Conservation (phyloP, 345 rosid species). For the thale cress (Arabidopsis thaliana) region DNA sequence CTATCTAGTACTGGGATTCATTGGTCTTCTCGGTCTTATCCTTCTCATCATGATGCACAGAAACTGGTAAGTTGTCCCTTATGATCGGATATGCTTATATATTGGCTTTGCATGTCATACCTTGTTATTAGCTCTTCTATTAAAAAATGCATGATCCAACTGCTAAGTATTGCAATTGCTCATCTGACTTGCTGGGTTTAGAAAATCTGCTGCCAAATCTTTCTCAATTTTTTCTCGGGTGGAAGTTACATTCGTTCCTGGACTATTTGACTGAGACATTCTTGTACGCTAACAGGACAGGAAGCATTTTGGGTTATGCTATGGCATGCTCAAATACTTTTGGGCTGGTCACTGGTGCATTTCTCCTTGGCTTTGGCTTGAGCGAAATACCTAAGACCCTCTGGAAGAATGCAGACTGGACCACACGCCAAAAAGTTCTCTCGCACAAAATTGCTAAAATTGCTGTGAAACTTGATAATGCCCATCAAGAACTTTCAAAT, state of each 20-base stretch:
- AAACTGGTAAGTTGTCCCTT: slow-evolving; percentile 52
- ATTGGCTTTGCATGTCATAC: not conserved
- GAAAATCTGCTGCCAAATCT: not conserved
- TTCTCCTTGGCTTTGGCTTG: slow-evolving; percentile 99
- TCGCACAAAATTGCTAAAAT: slow-evolving; percentile 97
- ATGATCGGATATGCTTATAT: slow-evolving; percentile 3
- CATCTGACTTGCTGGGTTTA: not conserved
- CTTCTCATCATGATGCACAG: slow-evolving; percentile 77
- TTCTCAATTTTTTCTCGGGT: not conserved
- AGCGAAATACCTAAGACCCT: slow-evolving; percentile 91
- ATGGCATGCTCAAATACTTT: slow-evolving; percentile 99
- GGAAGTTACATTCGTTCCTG: slow-evolving; percentile 8
- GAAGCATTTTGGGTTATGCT: slow-evolving; percentile 82
- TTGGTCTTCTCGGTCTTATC: slow-evolving; percentile 91
- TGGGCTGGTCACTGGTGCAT: slow-evolving; percentile 98
- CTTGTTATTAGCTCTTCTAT: slow-evolving; percentile 16
- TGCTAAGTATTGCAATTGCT: not conserved
- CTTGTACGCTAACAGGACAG: slow-evolving; percentile 51
- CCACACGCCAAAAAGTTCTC: slow-evolving; percentile 88
- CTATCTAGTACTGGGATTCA: slow-evolving; percentile 85
- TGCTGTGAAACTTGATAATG: slow-evolving; percentile 97
- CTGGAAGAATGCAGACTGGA: slow-evolving; percentile 97
- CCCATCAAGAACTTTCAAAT: slow-evolving; percentile 96
- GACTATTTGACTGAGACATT: slow-evolving; percentile 7
- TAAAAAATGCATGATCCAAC: not conserved